Base-by-base conservation (phyloP, 1,284 basidiomycete genomes). In the Trichosporon ovoides region DNA sequence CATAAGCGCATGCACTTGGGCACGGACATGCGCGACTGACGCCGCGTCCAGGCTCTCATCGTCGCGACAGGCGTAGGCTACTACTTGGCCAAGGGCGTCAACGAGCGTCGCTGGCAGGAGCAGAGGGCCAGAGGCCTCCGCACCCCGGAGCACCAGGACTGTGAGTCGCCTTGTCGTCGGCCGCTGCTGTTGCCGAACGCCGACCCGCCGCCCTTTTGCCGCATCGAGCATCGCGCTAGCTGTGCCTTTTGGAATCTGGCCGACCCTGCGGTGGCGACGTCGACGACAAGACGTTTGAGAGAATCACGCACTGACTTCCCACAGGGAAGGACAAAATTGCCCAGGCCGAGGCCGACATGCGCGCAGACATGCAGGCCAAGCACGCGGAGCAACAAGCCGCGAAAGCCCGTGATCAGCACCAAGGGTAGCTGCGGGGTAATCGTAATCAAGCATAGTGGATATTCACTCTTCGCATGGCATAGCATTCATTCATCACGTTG, bases 1-100 rank as follows among this genome's bases (percentile, higher is more conserved):
- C n/a, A n/a, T n/a, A n/a, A n/a, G n/a, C n/a, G n/a, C n/a, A n/a
- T n/a, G n/a, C n/a, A n/a, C n/a, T n/a, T n/a, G n/a, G n/a, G n/a
- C n/a, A n/a, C n/a, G n/a, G n/a, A n/a, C n/a, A n/a, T n/a, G n/a
- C 13, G 33, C 5, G 7, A 36, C 55, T 55, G 28, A 56, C 50
- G 10, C 22, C 22, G 5, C 28, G 28, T 9, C 18, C 37, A 73
- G 71, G 74, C 73, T 22, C 73, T 81, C 52, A 72, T 81, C 51
- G 74, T 76, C 28, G 80, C 79, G n/a, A 79, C 80, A 0, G 79
- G 78, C 33, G 72, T 75, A 31, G 80, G 79, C 54, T 82, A 79
- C 70, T 80, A 80, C 68, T 81, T 34, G 38, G 54, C 61, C 19
- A 63, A 63, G 54, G 51, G 53, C 46, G 53, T 38, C 33, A 63